These are phyloP conservation scores for Fraxinus velutina DNA, from an alignment of 305 asterid genomes.

Conservation along the genomic window DNA sequence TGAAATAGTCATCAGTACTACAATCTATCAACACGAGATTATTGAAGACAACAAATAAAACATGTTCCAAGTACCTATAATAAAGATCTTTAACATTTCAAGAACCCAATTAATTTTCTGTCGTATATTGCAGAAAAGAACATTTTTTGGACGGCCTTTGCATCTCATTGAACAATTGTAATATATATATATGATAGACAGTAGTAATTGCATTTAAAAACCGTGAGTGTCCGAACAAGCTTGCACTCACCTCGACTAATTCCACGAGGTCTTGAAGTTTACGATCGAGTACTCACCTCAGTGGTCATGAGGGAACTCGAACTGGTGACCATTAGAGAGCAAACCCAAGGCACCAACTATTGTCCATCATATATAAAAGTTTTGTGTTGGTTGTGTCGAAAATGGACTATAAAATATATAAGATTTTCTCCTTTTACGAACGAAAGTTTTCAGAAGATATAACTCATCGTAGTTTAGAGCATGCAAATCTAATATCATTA, in stretches of 20 bases:
- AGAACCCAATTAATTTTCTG: neutral
- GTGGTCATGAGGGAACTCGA: too few relatives aligned
- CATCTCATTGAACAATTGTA: conserved; percentile 5
- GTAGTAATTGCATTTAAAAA: too few relatives aligned
- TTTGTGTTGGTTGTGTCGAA: neutral
- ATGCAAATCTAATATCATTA: neutral
- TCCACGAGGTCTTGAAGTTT: too few relatives aligned
- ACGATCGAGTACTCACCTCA: too few relatives aligned
- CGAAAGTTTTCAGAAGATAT: neutral
- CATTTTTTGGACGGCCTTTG: neutral
- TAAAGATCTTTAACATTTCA: neutral
- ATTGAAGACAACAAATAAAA: conserved; percentile 3
- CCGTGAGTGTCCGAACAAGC: too few relatives aligned
- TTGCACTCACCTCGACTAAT: too few relatives aligned
- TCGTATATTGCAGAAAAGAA: neutral
- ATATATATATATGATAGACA: neutral
- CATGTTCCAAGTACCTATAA: conserved; percentile 14
- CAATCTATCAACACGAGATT: conserved; percentile 5
- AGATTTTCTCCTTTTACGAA: neutral
- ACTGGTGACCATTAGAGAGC: too few relatives aligned
- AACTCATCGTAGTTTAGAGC: neutral
- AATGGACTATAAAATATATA: neutral
- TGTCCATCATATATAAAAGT: neutral
- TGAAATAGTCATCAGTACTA: neutral
- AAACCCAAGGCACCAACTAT: neutral